Percentiles rank a stretch among this genome's conserved stretches.
These are phyloP conservation scores for Lagenidium giganteum DNA, from an alignment of 352 stramenopile species.

Conservation along the genomic window DNA sequence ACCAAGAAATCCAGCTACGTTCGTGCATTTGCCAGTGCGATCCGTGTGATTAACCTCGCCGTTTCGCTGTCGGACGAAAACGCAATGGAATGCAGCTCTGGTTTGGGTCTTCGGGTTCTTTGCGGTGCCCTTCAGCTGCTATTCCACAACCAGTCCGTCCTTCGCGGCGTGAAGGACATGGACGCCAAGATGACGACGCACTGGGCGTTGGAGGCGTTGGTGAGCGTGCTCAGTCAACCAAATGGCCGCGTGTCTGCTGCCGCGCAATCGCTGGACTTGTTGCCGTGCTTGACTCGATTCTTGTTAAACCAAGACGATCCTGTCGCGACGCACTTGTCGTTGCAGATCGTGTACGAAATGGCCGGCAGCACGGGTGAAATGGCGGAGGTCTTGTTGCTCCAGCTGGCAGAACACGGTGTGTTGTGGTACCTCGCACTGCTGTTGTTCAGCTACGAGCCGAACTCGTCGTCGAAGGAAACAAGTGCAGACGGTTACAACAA, in stretches of 20 bases:
- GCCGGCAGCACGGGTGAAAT: conserved; percentile 71
- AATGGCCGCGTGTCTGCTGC: conserved; percentile 76
- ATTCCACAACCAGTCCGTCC: conserved; percentile 66
- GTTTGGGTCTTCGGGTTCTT: conserved; percentile 62
- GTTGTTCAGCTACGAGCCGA: conserved; percentile 55
- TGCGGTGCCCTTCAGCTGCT: conserved; percentile 72
- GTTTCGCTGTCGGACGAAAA: conserved; percentile 75
- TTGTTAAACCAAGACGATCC: conserved; percentile 63
- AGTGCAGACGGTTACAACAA: conserved; percentile 23
- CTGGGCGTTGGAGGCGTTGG: conserved; percentile 74
- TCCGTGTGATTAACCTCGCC: conserved; percentile 73
- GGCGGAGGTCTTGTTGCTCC: conserved; percentile 73
- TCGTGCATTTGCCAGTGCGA: conserved; percentile 63
- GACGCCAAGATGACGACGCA: conserved; percentile 70
- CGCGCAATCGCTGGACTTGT: conserved; percentile 73
- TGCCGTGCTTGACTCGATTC: conserved; percentile 75
- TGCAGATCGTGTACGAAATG: conserved; percentile 84
- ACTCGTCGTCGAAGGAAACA: conserved; percentile 11
- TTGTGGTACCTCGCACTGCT: conserved; percentile 83
- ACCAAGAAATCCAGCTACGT: conserved; percentile 58
- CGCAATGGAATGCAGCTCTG: conserved; percentile 65
- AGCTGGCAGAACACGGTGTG: conserved; percentile 76
- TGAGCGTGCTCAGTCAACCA: conserved; percentile 77
- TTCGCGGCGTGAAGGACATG: conserved; percentile 45
- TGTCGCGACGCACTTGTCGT: conserved; percentile 65